Evolutionary conservation across 257 asterid species (phyloP), one percentile per base, ranked within the genome.

Genomic region (Ophiorrhiza pumila): DNA sequence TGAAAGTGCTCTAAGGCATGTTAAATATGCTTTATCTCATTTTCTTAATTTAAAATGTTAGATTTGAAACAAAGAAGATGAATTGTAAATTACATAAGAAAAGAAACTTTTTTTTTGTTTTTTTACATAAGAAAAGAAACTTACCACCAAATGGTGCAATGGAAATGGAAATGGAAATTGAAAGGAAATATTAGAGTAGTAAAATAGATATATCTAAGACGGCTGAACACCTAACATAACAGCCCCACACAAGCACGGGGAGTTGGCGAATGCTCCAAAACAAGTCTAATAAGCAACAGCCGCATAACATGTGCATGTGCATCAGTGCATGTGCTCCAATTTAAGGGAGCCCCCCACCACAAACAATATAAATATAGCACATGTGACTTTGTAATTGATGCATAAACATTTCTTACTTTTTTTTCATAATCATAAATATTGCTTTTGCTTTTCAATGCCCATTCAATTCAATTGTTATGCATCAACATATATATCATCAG

Each of bases 291-390:
- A 65, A 68, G 77, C 42, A 71, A 74, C 68, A 62, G 75, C 57
- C 80, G 80, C 78, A 61, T 63, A 72, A 65, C 78, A 75, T 66
- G 74, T 71, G 69, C 80, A 80, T 80, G 77, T 75, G 78, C 75
- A n/a, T n/a, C n/a, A n/a, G 74, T 71, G 69, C 80, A 80, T 80
- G 77, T 75, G 78, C 75, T 35, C 65, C 72, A 66, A 59, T 52
- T 68, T 59, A 39, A 75, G 50, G 42, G 43, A 49, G 60, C 69
- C 55, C 79, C 39, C 61, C 79, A 55, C 61, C 69, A 67, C 50
- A 10, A 67, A 67, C 9, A 32, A 52, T 13, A 37, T 35, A 37
- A 56, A 65, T 74, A 66, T 22, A 20, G 69, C 78, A 45, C 69
- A 75, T 75, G 79, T 58, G 69, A 45, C 69, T 57, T 67, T 17